Percentiles rank a stretch among this genome's conserved stretches.
These are phyloP conservation scores for Corynespora cassiicola DNA, from an alignment of 2,329 filamentous ascomycete species.

Conservation along the genomic window DNA sequence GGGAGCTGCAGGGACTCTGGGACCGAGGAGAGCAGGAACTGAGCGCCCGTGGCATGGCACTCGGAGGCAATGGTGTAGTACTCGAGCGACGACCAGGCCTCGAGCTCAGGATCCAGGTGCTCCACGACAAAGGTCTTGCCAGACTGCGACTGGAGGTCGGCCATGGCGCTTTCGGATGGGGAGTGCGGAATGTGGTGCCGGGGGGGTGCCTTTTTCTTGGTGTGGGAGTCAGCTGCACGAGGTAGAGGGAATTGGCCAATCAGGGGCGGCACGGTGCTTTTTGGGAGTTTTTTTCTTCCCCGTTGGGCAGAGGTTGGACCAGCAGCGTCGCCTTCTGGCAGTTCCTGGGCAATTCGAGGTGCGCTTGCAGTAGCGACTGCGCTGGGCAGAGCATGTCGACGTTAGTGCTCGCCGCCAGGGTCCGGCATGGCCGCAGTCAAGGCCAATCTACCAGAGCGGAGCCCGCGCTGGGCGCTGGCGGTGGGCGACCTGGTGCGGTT, in stretches of 20 bases:
- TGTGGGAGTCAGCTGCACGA: slow-evolving; percentile 24
- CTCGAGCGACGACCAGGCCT: slow-evolving; percentile 92
- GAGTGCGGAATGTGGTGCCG: slow-evolving; percentile 17
- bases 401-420: slow-evolving; percentile 20
- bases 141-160: slow-evolving; percentile 21
- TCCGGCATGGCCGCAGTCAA: slow-evolving; percentile 6
- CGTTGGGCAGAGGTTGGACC: slow-evolving; percentile 9
- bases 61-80: slow-evolving; percentile 88
- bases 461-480: neutral
- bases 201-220: slow-evolving; percentile 22
- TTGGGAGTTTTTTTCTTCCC: slow-evolving; percentile 4
- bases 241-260: slow-evolving; percentile 30
- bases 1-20: slow-evolving; percentile 69
- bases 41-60: slow-evolving; percentile 69
- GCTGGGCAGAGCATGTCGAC: slow-evolving; percentile 29
- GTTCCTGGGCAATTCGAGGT: slow-evolving; percentile 18
- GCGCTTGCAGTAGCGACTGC: slow-evolving; percentile 32
- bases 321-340: slow-evolving; percentile 8
- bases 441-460: slow-evolving; percentile 11
- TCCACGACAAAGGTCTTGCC: slow-evolving; percentile 89
- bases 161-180: slow-evolving; percentile 31
- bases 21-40: slow-evolving; percentile 84
- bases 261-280: slow-evolving; percentile 14
- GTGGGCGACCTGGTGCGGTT: too few species aligned
- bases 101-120: slow-evolving; percentile 93